These are phyloP conservation scores for Colletotrichum agaves DNA, from an alignment of 2,329 filamentous ascomycete species.

Conservation along the genomic window DNA sequence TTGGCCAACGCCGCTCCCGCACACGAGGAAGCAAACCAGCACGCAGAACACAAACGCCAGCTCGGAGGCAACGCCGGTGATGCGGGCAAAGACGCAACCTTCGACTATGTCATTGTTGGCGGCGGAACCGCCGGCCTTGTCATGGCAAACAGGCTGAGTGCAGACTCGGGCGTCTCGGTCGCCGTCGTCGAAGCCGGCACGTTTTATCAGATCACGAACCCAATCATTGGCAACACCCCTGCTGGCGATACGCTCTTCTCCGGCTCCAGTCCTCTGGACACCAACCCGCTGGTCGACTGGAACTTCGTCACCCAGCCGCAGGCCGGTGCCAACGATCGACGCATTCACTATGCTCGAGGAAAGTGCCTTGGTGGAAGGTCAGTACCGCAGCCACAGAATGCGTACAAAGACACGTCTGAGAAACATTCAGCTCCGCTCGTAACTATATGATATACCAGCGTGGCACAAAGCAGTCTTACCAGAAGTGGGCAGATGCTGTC, in stretches of 20 bases:
- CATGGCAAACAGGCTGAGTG: constrained; percentile 46
- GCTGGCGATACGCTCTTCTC: constrained; percentile 20
- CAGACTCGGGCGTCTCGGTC: constrained; percentile 43
- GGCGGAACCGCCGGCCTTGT: constrained; percentile 52
- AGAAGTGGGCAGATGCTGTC: constrained; percentile 47
- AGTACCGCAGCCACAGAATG: not conserved
- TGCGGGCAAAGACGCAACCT: constrained; percentile 29
- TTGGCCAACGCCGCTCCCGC: constrained; percentile 15
- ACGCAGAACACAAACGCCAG: constrained; percentile 28
- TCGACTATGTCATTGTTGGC: constrained; percentile 46
- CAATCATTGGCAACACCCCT: constrained; percentile 41
- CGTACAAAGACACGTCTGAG: not conserved
- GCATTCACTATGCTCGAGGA: constrained; percentile 50
- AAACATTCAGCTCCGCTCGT: constrained; percentile 37
- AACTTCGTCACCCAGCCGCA: constrained; percentile 43
- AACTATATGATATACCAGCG: constrained; percentile 46
- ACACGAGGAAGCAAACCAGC: constrained; percentile 11
- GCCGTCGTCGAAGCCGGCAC: constrained; percentile 52
- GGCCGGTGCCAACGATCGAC: constrained; percentile 40
- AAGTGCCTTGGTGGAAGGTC: constrained; percentile 47
- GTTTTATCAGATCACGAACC: constrained; percentile 47
- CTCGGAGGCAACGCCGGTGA: constrained; percentile 27
- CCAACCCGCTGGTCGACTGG: constrained; percentile 45
- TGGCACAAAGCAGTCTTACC: constrained; percentile 40
- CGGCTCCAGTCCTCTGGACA: constrained; percentile 22